Evolutionary conservation across 1,284 basidiomycete species (phyloP).

Genomic region (Heterobasidion annosum): DNA sequence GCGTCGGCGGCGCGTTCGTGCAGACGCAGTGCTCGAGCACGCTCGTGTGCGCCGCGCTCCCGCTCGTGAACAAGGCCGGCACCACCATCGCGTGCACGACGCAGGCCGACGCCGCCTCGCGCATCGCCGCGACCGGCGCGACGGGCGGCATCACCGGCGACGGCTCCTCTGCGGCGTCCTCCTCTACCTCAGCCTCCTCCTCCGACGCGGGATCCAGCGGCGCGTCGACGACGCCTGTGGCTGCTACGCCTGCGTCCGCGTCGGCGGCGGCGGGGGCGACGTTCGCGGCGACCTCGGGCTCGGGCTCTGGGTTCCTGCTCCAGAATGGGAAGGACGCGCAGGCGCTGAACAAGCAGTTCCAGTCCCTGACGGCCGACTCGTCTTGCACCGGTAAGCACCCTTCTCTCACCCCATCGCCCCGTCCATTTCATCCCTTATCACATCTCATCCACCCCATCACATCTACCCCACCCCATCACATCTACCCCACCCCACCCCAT

Average conservation of each 20-base stretch:
- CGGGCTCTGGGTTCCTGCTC: slow-evolving; percentile 20
- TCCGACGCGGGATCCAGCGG: slow-evolving; percentile 4
- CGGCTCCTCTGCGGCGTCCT: slow-evolving; percentile 3
- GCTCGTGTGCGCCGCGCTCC: slow-evolving; percentile 42
- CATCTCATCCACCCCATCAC: not conserved
- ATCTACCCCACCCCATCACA: not conserved
- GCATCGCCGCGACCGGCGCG: slow-evolving; percentile 45
- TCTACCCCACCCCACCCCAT: too few species aligned
- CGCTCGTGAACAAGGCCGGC: slow-evolving; percentile 47
- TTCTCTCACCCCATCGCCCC: not conserved
- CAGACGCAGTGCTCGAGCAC: slow-evolving; percentile 29
- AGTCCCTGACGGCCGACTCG: slow-evolving; percentile 27
- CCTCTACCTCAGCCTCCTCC: slow-evolving; percentile 2
- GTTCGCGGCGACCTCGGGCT: slow-evolving; percentile 11
- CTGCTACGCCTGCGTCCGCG: slow-evolving; percentile 14
- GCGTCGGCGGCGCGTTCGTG: slow-evolving; percentile 34
- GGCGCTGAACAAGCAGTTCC: slow-evolving; percentile 40
- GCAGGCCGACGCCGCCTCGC: slow-evolving; percentile 34
- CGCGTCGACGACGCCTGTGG: slow-evolving; percentile 9
- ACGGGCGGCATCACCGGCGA: slow-evolving; percentile 21
- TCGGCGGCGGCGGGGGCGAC: slow-evolving; percentile 12
- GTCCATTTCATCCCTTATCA: not conserved
- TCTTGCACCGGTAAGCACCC: slow-evolving; percentile 25
- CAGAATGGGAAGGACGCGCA: slow-evolving; percentile 42
- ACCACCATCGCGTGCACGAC: slow-evolving; percentile 50